These are phyloP conservation scores for Fusarium sp. DNA, from an alignment of 2,329 filamentous ascomycete species.

Conservation along the genomic window DNA sequence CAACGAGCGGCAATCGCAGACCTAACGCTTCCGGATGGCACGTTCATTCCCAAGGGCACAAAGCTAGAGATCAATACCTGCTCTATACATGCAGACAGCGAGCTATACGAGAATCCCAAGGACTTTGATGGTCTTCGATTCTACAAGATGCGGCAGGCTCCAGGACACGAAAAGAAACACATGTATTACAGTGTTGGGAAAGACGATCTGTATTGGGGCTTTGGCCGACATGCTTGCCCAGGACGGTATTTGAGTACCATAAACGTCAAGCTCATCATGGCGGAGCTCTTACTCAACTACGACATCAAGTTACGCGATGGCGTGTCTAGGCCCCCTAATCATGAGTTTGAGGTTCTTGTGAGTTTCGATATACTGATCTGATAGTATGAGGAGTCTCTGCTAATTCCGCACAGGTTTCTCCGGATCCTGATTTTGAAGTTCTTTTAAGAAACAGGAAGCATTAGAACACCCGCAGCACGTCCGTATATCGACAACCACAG, in stretches of 20 bases:
- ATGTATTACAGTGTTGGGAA: slow-evolving; percentile 24
- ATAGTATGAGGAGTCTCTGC: fast-evolving
- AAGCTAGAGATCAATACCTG: slow-evolving; percentile 37
- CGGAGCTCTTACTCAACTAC: slow-evolving; percentile 32
- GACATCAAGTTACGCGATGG: slow-evolving; percentile 16
- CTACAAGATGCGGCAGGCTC: slow-evolving; percentile 21
- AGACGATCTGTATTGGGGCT: slow-evolving; percentile 23
- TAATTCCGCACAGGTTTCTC: neutral
- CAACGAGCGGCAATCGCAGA: slow-evolving; percentile 9
- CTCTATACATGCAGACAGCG: slow-evolving; percentile 26
- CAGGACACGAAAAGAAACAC: slow-evolving; percentile 24
- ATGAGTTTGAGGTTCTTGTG: slow-evolving; percentile 28
- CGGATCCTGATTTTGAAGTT: slow-evolving; percentile 13
- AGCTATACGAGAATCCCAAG: slow-evolving; percentile 10
- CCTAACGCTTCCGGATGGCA: slow-evolving; percentile 26
- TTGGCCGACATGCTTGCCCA: slow-evolving; percentile 34
- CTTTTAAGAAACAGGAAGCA: neutral
- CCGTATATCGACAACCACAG: too few relatives aligned
- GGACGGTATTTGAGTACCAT: slow-evolving; percentile 29
- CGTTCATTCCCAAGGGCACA: slow-evolving; percentile 30
- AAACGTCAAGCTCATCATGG: slow-evolving; percentile 38
- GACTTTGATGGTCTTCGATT: slow-evolving; percentile 34
- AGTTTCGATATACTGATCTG: fast-evolving
- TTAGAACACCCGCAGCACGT: too few relatives aligned
- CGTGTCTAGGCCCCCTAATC: neutral